Conservation (phyloP, 257 asterid genomes). For the Buddleja alternifolia region DNA sequence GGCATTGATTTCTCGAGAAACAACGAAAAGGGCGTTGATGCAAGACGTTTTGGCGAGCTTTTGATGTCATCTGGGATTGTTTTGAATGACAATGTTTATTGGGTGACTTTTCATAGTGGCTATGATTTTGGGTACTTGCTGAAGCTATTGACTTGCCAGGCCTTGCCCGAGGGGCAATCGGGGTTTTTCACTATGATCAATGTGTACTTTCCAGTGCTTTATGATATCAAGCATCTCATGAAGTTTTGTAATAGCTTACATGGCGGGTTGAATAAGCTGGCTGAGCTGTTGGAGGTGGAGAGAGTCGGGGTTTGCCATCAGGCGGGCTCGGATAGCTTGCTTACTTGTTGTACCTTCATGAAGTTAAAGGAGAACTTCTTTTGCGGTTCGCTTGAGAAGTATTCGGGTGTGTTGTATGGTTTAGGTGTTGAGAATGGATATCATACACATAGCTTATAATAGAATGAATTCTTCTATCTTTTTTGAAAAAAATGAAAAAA, state of each 20-base stretch:
- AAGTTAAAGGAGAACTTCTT: slow-evolving; percentile 50
- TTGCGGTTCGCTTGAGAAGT: slow-evolving; percentile 48
- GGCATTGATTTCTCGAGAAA: slow-evolving; percentile 50
- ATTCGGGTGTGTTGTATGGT: slow-evolving; percentile 55
- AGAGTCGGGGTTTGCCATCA: slow-evolving; percentile 53
- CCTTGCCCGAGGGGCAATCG: slow-evolving; percentile 44
- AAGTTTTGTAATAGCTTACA: slow-evolving; percentile 52
- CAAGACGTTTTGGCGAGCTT: slow-evolving; percentile 42
- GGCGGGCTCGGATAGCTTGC: slow-evolving; percentile 55
- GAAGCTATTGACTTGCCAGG: slow-evolving; percentile 44
- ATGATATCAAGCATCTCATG: slow-evolving; percentile 55
- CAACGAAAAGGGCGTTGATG: slow-evolving; percentile 42
- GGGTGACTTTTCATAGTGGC: slow-evolving; percentile 60
- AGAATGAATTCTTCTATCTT: background rate
- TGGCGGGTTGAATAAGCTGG: slow-evolving; percentile 53
- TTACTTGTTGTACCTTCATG: slow-evolving; percentile 42
- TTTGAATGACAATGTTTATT: slow-evolving; percentile 41
- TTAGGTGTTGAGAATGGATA: slow-evolving; percentile 46
- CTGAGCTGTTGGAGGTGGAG: slow-evolving; percentile 54
- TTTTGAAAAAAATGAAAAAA: background rate
- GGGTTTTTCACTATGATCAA: slow-evolving; percentile 44
- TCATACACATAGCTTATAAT: background rate
- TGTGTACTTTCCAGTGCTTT: slow-evolving; percentile 46
- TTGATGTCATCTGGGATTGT: slow-evolving; percentile 61
- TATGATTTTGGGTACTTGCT: slow-evolving; percentile 59